Evolutionary conservation across 768 basidiomycete genomes (phyloP), one percentile per base, ranked within the genome.

Genomic region (Kwoniella bestiolae): DNA sequence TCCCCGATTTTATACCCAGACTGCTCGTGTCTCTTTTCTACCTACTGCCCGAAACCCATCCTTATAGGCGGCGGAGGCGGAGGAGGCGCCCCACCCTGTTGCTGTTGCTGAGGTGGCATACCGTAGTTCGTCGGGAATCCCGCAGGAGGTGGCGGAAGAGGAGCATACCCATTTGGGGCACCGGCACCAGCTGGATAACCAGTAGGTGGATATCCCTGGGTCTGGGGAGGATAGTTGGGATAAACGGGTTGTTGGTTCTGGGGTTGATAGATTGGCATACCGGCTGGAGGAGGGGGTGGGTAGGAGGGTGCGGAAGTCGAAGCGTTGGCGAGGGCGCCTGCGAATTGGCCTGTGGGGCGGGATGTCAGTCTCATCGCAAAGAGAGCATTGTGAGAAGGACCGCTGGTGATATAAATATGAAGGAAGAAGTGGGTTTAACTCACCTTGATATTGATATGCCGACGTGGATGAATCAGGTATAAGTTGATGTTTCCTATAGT

Each of bases 291-390:
- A 32, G 76, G 68, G 26, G 74, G 65, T 18, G 59, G 49, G 25
- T 60, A 60, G 26, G 59, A 32, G 21, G 53, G 75, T 12, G 68
- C 47, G 21, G 65, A 44, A 14, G 60, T 59, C 11, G 70, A 63
- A 25, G 66, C 65, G 11, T 70, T 77, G 0, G 92, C 90, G 60
- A 96, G 85, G 16, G 86, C 89, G 41, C 93, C 93, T 9, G 93
- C 93, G 77, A 93, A 95, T 82, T 94, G 93, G n/a, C 93, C 93
- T 83, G 91, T 88, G 75, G 91, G 26, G 26, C 21, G 90, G 1
- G 87, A 38, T 31, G 12, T 31, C 11, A 61, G 35, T n/a, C 16
- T 18, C 7, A 16, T 18, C 12, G 45, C n/a, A 32, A 5, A 41
- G 14, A 18, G 26, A 23, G 26, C 21, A 18, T 3, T 14, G 26